Evolutionary conservation across 345 rosid species (phyloP), one percentile per base, ranked within the genome.

Genomic region (Citrus cavaleriei): DNA sequence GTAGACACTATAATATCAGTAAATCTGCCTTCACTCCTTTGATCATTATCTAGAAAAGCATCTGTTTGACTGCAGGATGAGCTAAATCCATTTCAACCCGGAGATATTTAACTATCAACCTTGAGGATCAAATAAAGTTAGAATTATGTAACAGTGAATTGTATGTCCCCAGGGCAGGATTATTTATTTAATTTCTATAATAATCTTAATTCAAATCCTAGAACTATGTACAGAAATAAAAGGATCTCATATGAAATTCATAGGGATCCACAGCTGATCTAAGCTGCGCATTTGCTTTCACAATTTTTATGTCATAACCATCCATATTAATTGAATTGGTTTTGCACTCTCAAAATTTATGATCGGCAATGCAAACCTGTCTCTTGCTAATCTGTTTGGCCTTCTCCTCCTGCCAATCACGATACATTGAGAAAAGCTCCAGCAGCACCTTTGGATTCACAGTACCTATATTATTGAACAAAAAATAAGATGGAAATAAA

Each of bases 391-490:
- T 92, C 70, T 88, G 80, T 80, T 83, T 84, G 73, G 81, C 86
- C 86, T 88, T 90, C 76, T 58, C 84, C 66, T 92, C 94, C 73
- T 92, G 97, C 97, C 97, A 95, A 57, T 89, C 90, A 16, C 90
- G 91, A 71, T 92, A 94, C 79, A 89, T 78, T 4, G 97, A 89
- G 89, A 96, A 91, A 76, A 96, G 95, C 89, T 96, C 97, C 76
- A 88, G 61, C 28, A 96, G 83, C 81, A 92, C 90, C 80, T 94
- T 87, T 6, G 98, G 98, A 80, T 93, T 84, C 27, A 96, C 91
- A 2, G 90, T 83, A 85, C 86, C 97, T 95, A 62, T 46, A 46
- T 46, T 35, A 51, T 80, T 3, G 61, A 70, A 21, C 77, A 72
- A 46, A 24, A 70, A 81, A 54, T 77, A 10, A 22, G 28, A 75